A percentile compares a stretch with the other conserved stretches of the same genome.
These are phyloP conservation scores for Penicillium turbatum DNA, from an alignment of 495 filamentous ascomycete genomes.

Conservation along the genomic window DNA sequence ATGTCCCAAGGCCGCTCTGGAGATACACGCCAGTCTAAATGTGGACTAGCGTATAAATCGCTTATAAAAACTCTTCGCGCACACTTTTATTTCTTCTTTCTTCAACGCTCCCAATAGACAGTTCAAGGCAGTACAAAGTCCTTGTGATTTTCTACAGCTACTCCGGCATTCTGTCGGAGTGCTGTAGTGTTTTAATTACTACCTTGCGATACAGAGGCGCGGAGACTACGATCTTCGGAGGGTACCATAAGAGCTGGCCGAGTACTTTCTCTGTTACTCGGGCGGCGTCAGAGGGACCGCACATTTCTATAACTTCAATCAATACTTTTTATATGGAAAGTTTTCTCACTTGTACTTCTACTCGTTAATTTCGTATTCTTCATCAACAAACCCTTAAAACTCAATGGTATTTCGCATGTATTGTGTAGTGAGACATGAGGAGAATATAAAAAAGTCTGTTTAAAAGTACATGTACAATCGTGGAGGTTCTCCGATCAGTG, in stretches of 20 bases:
- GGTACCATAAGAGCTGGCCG: conserved; percentile 92
- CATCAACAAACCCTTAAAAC: too few relatives aligned
- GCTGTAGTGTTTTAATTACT: conserved; percentile 59
- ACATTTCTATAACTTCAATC: conserved; percentile 45
- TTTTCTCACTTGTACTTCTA: background rate
- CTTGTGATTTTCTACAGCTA: conserved; percentile 44
- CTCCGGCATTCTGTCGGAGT: conserved; percentile 65
- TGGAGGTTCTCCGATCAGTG: conserved; percentile 7
- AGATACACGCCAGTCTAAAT: conserved; percentile 18
- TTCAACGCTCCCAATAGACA: conserved; percentile 81
- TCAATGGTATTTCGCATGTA: conserved; percentile 9
- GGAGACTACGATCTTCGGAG: conserved; percentile 61
- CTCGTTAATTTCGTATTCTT: too few relatives aligned
- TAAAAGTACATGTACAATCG: conserved; percentile 34
- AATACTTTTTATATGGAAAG: conserved; percentile 2
- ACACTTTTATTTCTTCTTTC: conserved; percentile 29
- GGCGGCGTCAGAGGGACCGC: conserved; percentile 86
- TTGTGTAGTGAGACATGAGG: conserved; percentile 4
- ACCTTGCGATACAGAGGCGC: conserved; percentile 78
- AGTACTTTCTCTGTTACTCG: conserved; percentile 68
- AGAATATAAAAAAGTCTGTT: conserved; percentile 9
- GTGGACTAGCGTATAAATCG: conserved; percentile 31
- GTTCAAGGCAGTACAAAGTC: conserved; percentile 68
- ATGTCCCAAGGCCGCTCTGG: conserved; percentile 3
- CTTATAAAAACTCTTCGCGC: conserved; percentile 30